phyloP scores from a whole-genome alignment of 352 stramenopile genomes.

The Phytophthora citrophthora region DNA sequence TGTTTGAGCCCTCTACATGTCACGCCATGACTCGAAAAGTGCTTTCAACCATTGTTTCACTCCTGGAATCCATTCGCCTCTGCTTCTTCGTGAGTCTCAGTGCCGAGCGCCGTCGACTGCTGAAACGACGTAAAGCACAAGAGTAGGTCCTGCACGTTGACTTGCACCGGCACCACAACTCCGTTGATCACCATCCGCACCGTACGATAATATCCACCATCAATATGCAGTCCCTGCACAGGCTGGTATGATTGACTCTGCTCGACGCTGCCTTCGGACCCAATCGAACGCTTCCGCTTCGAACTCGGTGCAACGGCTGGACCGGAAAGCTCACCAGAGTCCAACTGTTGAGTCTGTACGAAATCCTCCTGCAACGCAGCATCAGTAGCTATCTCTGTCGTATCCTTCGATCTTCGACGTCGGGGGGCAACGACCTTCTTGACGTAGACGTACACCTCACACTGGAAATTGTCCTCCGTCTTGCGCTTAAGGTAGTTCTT shows the following conservation, averaged over 20 bases:
- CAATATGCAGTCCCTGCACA: slow-evolving; percentile 17
- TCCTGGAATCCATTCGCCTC: not conserved
- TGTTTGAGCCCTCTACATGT: not conserved
- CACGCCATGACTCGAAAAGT: not conserved
- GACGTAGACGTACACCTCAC: slow-evolving; percentile 78
- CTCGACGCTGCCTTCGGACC: slow-evolving; percentile 18
- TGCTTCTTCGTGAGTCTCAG: slow-evolving; percentile 2
- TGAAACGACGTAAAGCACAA: slow-evolving; percentile 43
- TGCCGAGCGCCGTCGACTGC: slow-evolving; percentile 7
- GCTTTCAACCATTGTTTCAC: not conserved
- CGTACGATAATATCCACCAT: slow-evolving; percentile 55
- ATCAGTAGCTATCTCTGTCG: not conserved
- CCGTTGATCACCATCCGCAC: slow-evolving; percentile 82
- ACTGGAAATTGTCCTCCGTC: slow-evolving; percentile 60
- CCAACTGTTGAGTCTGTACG: slow-evolving; percentile 14
- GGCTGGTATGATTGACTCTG: slow-evolving; percentile 11
- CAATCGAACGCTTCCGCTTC: slow-evolving; percentile 35
- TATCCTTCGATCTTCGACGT: slow-evolving; percentile 26
- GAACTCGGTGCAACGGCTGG: not conserved
- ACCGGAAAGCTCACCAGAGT: slow-evolving; percentile 12
- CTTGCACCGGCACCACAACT: slow-evolving; percentile 64
- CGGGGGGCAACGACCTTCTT: slow-evolving; percentile 49
- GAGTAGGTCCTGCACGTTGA: slow-evolving; percentile 76
- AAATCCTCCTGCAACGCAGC: slow-evolving; percentile 12
- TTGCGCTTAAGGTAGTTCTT: slow-evolving; percentile 85